Percentiles rank a stretch among this genome's conserved stretches.
Conservation (phyloP, 139 green algal species). For the Tetratostichococcus sp. region DNA sequence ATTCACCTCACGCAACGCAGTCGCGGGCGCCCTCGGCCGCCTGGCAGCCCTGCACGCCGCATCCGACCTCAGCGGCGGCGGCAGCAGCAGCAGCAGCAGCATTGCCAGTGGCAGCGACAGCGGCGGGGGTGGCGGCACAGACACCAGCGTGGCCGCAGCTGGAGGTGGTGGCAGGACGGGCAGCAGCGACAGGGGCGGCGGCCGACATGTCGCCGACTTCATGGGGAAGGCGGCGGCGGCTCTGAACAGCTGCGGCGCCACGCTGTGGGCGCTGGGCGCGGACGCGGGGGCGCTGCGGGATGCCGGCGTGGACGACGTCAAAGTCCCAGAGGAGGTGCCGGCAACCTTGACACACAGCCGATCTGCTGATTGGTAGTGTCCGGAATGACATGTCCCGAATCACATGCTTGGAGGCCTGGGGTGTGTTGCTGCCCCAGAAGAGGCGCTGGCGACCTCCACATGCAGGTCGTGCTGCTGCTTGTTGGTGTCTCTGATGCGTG, state of each 20-base stretch:
- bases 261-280: slow-evolving; percentile 36
- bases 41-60: not conserved
- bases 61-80: too few species aligned
- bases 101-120: not conserved
- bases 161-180: not conserved
- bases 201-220: too few species aligned
- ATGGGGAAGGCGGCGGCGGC: not conserved
- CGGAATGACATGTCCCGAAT: too few species aligned
- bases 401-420: too few species aligned
- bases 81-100: not conserved
- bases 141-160: not conserved
- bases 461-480: too few species aligned
- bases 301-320: slow-evolving; percentile 13
- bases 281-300: slow-evolving; percentile 30
- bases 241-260: not conserved
- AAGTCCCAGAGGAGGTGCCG: slow-evolving; percentile 20
- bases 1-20: slow-evolving; percentile 43
- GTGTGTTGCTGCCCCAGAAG: too few species aligned
- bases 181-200: not conserved
- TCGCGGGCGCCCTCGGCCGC: not conserved
- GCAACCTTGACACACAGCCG: not conserved
- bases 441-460: too few species aligned
- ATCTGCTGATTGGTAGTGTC: too few species aligned
- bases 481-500: too few species aligned
- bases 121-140: too few species aligned